A percentile compares a stretch with the other conserved stretches of the same genome.
Evolutionary conservation across 768 basidiomycete species (phyloP).

Genomic region (Pisolithus orientalis): DNA sequence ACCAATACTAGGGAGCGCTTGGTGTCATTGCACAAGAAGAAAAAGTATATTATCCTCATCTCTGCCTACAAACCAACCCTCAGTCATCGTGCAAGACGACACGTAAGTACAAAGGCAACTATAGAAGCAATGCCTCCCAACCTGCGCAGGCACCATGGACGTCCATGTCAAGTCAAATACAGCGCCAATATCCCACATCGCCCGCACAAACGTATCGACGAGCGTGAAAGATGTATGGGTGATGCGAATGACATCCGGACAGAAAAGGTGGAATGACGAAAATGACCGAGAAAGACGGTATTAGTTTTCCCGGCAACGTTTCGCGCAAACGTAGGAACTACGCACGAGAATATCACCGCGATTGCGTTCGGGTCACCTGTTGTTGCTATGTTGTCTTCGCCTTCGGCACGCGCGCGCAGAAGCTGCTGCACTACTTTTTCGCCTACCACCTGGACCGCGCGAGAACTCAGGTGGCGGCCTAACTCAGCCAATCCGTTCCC

Average conservation of each 20-base stretch:
- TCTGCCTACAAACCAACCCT: too few relatives aligned
- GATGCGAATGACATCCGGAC: neutral
- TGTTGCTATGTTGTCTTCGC: constrained; percentile 4
- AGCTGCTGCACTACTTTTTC: constrained; percentile 8
- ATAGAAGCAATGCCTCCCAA: constrained; percentile 51
- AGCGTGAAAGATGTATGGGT: too few relatives aligned
- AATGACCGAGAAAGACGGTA: neutral
- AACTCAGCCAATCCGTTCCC: neutral
- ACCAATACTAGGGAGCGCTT: too few relatives aligned
- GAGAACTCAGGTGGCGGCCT: neutral
- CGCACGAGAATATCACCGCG: constrained; percentile 74
- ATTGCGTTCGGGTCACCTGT: constrained; percentile 53
- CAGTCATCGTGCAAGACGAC: constrained; percentile 39
- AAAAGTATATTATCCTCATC: too few relatives aligned
- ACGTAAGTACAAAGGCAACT: constrained; percentile 49
- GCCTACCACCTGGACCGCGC: neutral
- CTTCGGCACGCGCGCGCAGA: neutral
- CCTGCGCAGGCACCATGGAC: constrained; percentile 24
- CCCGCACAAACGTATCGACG: too few relatives aligned
- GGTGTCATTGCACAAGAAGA: too few relatives aligned
- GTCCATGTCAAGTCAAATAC: neutral
- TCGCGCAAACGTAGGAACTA: constrained; percentile 2
- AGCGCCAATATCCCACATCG: too few relatives aligned
- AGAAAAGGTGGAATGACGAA: neutral
- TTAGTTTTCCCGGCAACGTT: neutral